Evolutionary conservation across 2,329 filamentous ascomycete species (phyloP).

Genomic region (Cladophialophora chaetospira): DNA sequence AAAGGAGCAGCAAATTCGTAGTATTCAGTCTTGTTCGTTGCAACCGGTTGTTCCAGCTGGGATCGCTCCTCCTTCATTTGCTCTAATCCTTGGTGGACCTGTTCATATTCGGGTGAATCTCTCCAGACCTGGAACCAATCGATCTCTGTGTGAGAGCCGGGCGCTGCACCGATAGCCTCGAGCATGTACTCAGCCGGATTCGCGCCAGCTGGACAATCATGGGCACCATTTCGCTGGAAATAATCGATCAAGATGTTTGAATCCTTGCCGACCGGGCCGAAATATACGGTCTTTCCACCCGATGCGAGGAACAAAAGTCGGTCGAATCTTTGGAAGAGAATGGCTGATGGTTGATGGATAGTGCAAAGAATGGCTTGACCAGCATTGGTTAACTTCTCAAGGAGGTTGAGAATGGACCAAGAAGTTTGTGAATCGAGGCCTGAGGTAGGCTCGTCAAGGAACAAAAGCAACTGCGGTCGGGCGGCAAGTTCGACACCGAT

Average conservation of each 20-base stretch:
- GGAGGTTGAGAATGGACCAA: slow-evolving; percentile 64
- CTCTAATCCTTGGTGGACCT: slow-evolving; percentile 59
- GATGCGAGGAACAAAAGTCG: slow-evolving; percentile 74
- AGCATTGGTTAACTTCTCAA: slow-evolving; percentile 61
- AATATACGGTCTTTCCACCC: slow-evolving; percentile 78
- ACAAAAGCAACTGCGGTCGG: slow-evolving; percentile 66
- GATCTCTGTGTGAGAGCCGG: slow-evolving; percentile 63
- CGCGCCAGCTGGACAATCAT: slow-evolving; percentile 57
- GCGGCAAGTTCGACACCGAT: slow-evolving; percentile 86
- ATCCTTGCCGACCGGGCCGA: slow-evolving; percentile 68
- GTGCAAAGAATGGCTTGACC: slow-evolving; percentile 60
- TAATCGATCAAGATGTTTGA: slow-evolving; percentile 64
- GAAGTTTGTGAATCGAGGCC: slow-evolving; percentile 66
- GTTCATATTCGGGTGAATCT: slow-evolving; percentile 57
- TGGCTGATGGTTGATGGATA: slow-evolving; percentile 59
- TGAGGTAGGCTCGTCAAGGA: slow-evolving; percentile 69
- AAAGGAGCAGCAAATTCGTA: slow-evolving; percentile 81
- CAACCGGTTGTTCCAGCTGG: slow-evolving; percentile 40
- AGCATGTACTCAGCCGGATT: slow-evolving; percentile 69
- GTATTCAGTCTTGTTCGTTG: slow-evolving; percentile 46
- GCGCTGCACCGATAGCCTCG: slow-evolving; percentile 52
- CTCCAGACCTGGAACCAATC: slow-evolving; percentile 68
- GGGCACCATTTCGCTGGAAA: slow-evolving; percentile 65
- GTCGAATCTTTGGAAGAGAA: slow-evolving; percentile 62
- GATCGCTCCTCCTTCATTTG: slow-evolving; percentile 74